Percentiles rank a stretch among this genome's conserved stretches.
Evolutionary conservation across 352 stramenopile genomes (phyloP).

Genomic region (Phytophthora fragariae): DNA sequence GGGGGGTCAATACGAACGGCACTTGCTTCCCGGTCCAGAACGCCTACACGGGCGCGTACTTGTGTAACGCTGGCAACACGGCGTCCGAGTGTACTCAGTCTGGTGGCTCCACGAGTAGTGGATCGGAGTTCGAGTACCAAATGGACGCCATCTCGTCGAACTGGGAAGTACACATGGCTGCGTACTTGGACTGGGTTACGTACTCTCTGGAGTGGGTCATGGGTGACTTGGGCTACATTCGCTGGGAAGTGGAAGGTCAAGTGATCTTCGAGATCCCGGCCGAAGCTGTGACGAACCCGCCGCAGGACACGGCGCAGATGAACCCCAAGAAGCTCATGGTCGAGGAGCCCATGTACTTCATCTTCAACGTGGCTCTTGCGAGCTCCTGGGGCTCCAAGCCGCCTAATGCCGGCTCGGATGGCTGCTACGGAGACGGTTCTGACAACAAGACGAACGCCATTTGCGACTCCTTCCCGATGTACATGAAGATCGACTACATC

Average conservation of each 20-base stretch:
- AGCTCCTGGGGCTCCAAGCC: conserved; percentile 56
- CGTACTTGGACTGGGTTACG: conserved; percentile 69
- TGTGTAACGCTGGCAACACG: conserved; percentile 44
- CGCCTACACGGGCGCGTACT: conserved; percentile 43
- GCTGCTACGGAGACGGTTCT: conserved; percentile 30
- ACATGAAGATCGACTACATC: conserved; percentile 27
- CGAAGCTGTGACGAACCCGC: conserved; percentile 10
- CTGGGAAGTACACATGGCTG: conserved; percentile 70
- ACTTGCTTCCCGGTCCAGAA: conserved; percentile 50
- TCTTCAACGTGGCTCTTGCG: conserved; percentile 71
- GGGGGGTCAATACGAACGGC: conserved; percentile 47
- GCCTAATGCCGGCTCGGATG: conserved; percentile 28
- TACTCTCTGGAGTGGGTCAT: conserved; percentile 56
- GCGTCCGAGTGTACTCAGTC: conserved; percentile 17
- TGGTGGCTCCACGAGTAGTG: conserved; percentile 19
- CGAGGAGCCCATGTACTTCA: conserved; percentile 86
- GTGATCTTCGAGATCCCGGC: conserved; percentile 28
- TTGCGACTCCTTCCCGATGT: conserved; percentile 37
- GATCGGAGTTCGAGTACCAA: conserved; percentile 53
- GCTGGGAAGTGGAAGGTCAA: conserved; percentile 30
- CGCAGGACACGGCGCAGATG: conserved; percentile 31
- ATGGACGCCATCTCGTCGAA: conserved; percentile 91
- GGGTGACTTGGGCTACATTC: conserved; percentile 54
- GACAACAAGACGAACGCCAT: conserved; percentile 24
- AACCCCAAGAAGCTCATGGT: conserved; percentile 91